Evolutionary conservation across 2,329 filamentous ascomycete species (phyloP), one percentile per base, ranked within the genome.

Genomic region (Byssoonygena ceratinophila): DNA sequence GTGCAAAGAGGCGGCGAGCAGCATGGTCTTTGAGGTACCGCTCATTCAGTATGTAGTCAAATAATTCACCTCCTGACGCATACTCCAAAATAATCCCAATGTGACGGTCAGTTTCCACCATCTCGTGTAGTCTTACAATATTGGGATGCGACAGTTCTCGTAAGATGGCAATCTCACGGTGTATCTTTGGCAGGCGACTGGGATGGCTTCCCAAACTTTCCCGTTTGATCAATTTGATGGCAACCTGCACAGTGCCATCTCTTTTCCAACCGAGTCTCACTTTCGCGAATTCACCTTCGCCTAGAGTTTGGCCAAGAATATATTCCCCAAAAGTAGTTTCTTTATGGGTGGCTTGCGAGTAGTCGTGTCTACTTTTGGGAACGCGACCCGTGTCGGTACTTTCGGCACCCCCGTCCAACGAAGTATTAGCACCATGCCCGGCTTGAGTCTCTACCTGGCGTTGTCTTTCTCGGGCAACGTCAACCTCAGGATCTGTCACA

Each of bases 31-130:
- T 97, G 25, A 98, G 76, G 67, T 97, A 98, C 57, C 92, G 83
- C 68, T 98, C 89, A 64, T 94, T 95, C 55, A 98, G 76, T 61
- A 98, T 98, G 70, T 96, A 95, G 70, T 98, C 92, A 69, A 98
- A 98, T 2, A 98, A 80, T 69, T 98, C 92, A 55, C 92, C 92
- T 18, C 92, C 92, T 0, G 92, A 98, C 4, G 92, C 92, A 66
- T 98, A 98, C 71, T 98, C 92, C 61, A 98, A 80, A 61, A 98
- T 94, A 64, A 98, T 97, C 59, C 92, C 92, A 68, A 97, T 98
- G 62, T 97, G 89, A 59, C 88, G 82, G 64, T 97, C 90, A 0
- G 92, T 97, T 70, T 97, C 91, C 27, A 96, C 90, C 87, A 98
- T 97, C 71, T 98, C 94, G 70, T 97, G 91, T 48, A 98, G 75